Conservation (phyloP, 805 yeast genomes). For the Lipomyces starkeyi region DNA sequence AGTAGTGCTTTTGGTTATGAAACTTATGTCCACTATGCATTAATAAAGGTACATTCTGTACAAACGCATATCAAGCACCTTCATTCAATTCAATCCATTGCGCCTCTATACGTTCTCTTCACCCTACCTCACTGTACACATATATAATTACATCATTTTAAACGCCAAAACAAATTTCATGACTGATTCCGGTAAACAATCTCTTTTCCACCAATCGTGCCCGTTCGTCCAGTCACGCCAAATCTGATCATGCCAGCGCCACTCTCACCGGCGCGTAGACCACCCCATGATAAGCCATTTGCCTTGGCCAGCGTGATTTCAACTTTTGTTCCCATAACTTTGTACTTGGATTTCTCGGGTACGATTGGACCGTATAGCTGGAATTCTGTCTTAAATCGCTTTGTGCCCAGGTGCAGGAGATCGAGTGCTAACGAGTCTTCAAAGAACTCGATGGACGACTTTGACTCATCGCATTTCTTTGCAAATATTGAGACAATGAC, state of each 20-base stretch:
- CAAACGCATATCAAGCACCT: background rate
- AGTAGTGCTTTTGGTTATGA: background rate
- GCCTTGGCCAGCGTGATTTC: slow-evolving; percentile 38
- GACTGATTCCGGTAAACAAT: slow-evolving; percentile 36
- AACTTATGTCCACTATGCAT: slow-evolving; percentile 1
- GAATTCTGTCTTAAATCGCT: slow-evolving; percentile 34
- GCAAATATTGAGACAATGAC: slow-evolving; percentile 42
- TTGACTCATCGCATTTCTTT: slow-evolving; percentile 38
- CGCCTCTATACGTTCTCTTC: background rate
- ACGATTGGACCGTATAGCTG: slow-evolving; percentile 39
- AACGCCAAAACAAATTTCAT: slow-evolving; percentile 7
- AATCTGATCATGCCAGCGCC: slow-evolving; percentile 42
- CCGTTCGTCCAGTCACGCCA: slow-evolving; percentile 41
- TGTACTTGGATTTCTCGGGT: slow-evolving; percentile 39
- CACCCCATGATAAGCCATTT: slow-evolving; percentile 39
- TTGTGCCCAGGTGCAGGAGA: slow-evolving; percentile 32
- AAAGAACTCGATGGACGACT: slow-evolving; percentile 34
- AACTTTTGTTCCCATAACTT: slow-evolving; percentile 40
- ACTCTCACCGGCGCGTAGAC: slow-evolving; percentile 39
- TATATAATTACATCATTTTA: background rate
- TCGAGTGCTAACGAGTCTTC: slow-evolving; percentile 28
- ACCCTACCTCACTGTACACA: background rate
- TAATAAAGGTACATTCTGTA: slow-evolving; percentile 1
- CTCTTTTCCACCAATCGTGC: slow-evolving; percentile 41
- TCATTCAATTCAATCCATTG: background rate